phyloP scores from a whole-genome alignment of 2,329 filamentous ascomycete species.

The Furcasterigmium furcatum region DNA sequence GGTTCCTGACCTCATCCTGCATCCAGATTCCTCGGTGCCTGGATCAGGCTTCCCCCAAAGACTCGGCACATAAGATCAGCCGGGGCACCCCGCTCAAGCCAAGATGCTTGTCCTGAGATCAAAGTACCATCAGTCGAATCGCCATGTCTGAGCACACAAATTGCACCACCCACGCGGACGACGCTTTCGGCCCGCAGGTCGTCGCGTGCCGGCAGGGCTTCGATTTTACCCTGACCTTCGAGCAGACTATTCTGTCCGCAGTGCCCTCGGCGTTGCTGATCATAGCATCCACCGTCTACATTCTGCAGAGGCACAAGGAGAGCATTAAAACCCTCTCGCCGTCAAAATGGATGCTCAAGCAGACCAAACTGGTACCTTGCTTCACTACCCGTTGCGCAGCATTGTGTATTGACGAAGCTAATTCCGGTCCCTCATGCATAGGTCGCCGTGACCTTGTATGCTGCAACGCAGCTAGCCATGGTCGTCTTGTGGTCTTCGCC shows the following conservation, averaged over 20 bases:
- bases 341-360: constrained; percentile 16
- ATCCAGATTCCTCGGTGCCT: too few species aligned
- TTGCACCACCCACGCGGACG: constrained; percentile 1
- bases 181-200: constrained; percentile 18
- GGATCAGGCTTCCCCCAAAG: too few species aligned
- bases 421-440: too few species aligned
- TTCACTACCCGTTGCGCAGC: not conserved
- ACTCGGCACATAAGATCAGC: too few species aligned
- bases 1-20: too few species aligned
- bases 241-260: constrained; percentile 24
- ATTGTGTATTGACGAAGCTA: too few species aligned
- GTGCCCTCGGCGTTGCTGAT: constrained; percentile 20
- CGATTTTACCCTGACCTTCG: constrained; percentile 25
- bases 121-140: too few species aligned
- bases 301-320: constrained; percentile 19
- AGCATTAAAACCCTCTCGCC: constrained; percentile 20
- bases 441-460: not conserved
- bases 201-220: constrained; percentile 12
- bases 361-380: constrained; percentile 15
- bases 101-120: too few species aligned
- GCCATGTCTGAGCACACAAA: not conserved
- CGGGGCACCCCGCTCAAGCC: too few species aligned
- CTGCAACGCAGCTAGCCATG: not conserved
- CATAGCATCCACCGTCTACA: constrained; percentile 21
- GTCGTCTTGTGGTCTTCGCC: not conserved